These are phyloP conservation scores for Ophiocordyceps robertsii DNA, from an alignment of 2,329 filamentous ascomycete species.

Conservation along the genomic window DNA sequence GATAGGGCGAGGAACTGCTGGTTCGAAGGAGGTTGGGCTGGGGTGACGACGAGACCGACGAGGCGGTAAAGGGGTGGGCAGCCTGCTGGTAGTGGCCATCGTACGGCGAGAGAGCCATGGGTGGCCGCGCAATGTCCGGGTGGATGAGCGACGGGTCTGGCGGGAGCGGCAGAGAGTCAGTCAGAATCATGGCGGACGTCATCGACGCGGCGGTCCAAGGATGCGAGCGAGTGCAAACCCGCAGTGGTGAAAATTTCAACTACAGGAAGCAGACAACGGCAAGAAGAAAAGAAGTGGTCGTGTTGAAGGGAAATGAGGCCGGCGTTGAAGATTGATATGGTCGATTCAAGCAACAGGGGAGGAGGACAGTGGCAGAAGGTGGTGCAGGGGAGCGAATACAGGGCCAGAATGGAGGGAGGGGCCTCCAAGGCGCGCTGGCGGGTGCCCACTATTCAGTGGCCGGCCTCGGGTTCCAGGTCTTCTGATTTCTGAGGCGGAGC, in stretches of 20 bases:
- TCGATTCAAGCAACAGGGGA: neutral
- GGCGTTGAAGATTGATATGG: too few relatives aligned
- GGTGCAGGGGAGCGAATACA: neutral
- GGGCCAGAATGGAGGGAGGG: too few relatives aligned
- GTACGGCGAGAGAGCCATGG: constrained; percentile 31
- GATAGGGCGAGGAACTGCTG: constrained; percentile 53
- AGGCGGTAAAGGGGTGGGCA: constrained; percentile 39
- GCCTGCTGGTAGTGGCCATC: constrained; percentile 34
- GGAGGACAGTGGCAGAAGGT: too few relatives aligned
- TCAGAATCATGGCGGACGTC: constrained; percentile 8
- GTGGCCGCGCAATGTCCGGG: constrained; percentile 35
- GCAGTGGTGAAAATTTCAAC: neutral
- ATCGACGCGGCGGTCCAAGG: neutral
- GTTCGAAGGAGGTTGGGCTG: constrained; percentile 34
- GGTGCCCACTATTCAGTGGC: too few relatives aligned
- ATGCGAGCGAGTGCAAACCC: neutral
- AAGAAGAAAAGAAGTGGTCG: neutral
- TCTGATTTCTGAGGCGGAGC: neutral
- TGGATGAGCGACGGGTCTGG: constrained; percentile 45
- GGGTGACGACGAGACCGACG: constrained; percentile 40
- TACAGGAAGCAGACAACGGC: too few relatives aligned
- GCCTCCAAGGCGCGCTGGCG: too few relatives aligned
- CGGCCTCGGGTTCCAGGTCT: too few relatives aligned
- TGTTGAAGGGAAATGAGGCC: neutral
- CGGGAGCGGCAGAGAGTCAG: constrained; percentile 20